phyloP scores from a whole-genome alignment of 2,329 filamentous ascomycete genomes.

The Talaromyces marneffei region DNA sequence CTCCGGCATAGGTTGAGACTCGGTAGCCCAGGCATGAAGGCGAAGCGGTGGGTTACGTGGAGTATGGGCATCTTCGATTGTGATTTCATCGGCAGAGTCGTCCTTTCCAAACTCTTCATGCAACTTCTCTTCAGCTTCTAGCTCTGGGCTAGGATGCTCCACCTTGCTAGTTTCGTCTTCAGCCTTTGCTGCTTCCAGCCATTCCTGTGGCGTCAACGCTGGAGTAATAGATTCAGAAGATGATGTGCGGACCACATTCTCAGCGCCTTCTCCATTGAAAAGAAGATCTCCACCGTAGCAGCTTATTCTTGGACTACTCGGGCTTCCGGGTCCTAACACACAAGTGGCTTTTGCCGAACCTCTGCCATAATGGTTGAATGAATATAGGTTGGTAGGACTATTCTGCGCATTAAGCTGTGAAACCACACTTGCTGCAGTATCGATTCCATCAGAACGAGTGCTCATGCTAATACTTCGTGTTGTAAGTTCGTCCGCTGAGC shows the following conservation, averaged over 20 bases:
- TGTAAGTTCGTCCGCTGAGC: conserved; percentile 32
- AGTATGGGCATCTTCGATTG: conserved; percentile 21
- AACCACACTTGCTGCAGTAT: conserved; percentile 29
- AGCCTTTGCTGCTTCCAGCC: conserved; percentile 35
- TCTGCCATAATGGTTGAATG: conserved; percentile 22
- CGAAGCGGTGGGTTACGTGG: conserved; percentile 27
- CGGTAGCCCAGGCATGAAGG: conserved; percentile 22
- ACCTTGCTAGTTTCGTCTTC: neutral
- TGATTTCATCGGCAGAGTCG: neutral
- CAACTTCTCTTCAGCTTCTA: neutral
- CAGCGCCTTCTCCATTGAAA: conserved; percentile 20
- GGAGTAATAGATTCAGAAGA: conserved; percentile 19
- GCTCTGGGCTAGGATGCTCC: neutral
- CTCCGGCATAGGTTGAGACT: conserved; percentile 15
- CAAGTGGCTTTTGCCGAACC: conserved; percentile 24
- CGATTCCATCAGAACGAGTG: conserved; percentile 26
- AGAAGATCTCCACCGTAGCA: conserved; percentile 20
- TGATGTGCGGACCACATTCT: conserved; percentile 20
- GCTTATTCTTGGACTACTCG: conserved; percentile 20
- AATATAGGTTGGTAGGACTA: conserved; percentile 28
- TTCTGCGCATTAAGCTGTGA: conserved; percentile 22
- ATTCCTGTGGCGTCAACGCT: conserved; percentile 37
- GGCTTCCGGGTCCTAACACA: conserved; percentile 22
- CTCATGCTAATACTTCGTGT: conserved; percentile 28
- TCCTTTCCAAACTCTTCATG: neutral